phyloP scores from a whole-genome alignment of 2,329 filamentous ascomycete species.

The Fusarium coicis region DNA sequence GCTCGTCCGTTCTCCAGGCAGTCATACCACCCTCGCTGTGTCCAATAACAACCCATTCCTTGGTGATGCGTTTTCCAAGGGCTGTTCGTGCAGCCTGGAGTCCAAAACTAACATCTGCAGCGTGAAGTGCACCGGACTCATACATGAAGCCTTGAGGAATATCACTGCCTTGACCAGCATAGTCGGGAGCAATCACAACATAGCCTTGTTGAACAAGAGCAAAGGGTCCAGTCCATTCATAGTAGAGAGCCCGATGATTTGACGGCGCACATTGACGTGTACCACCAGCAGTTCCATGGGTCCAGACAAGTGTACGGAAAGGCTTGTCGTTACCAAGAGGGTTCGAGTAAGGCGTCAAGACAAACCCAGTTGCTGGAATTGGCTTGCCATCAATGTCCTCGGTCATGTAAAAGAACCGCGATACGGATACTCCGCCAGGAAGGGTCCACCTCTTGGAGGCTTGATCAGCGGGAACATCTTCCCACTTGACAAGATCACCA shows the following conservation, averaged over 20 bases:
- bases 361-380: conserved; percentile 9
- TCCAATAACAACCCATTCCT: conserved; percentile 16
- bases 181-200: conserved; percentile 6
- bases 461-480: neutral
- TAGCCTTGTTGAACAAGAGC: conserved; percentile 2
- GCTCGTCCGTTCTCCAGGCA: conserved; percentile 12
- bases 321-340: conserved; percentile 16
- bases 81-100: neutral
- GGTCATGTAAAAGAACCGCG: conserved; percentile 17
- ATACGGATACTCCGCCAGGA: neutral
- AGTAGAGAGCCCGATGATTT: conserved; percentile 6
- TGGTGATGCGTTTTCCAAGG: neutral
- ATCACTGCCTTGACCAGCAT: conserved; percentile 16
- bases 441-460: conserved; percentile 8
- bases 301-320: conserved; percentile 18
- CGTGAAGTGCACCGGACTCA: conserved; percentile 9
- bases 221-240: conserved; percentile 2
- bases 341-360: conserved; percentile 7
- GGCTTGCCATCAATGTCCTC: conserved; percentile 20
- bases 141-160: conserved; percentile 26
- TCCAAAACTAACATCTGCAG: conserved; percentile 12
- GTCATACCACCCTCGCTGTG: conserved; percentile 23
- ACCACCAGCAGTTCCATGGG: conserved; percentile 15
- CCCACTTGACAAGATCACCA: conserved; percentile 23
- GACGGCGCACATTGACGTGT: conserved; percentile 18